Evolutionary conservation across 208 protist species (phyloP).

Genomic region (Kentomonas sorsogonicus): DNA sequence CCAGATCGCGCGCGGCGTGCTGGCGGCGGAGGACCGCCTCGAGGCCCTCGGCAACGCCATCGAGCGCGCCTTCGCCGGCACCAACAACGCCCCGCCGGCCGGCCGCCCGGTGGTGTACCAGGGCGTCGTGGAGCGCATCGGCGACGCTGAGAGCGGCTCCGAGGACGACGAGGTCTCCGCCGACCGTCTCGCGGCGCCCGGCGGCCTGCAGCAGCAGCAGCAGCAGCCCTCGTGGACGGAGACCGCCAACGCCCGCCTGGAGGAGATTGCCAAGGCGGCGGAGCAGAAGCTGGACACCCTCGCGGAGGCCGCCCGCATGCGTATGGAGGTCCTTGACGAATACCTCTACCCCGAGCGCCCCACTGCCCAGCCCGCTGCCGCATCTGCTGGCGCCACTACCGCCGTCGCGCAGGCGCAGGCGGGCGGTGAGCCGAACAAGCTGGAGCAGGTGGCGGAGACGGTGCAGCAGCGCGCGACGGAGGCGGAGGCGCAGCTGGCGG

Average conservation of each 20-base stretch:
- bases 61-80: conserved; percentile 24
- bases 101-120: neutral
- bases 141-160: neutral
- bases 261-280: neutral
- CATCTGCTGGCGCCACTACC: too few relatives aligned
- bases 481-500: too few relatives aligned
- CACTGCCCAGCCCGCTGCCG: too few relatives aligned
- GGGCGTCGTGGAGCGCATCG: neutral
- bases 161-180: neutral
- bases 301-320: neutral
- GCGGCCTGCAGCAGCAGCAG: neutral
- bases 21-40: conserved; percentile 42
- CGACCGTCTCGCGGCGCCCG: neutral
- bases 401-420: too few relatives aligned
- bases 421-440: too few relatives aligned
- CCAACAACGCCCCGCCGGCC: neutral
- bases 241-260: neutral
- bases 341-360: too few relatives aligned
- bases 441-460: too few relatives aligned
- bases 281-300: neutral
- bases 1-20: conserved; percentile 24
- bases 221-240: neutral
- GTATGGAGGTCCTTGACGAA: too few relatives aligned
- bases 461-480: too few relatives aligned
- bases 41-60: conserved; percentile 45